phyloP scores from a whole-genome alignment of 306 rosid species.

The Medicago arabica region DNA sequence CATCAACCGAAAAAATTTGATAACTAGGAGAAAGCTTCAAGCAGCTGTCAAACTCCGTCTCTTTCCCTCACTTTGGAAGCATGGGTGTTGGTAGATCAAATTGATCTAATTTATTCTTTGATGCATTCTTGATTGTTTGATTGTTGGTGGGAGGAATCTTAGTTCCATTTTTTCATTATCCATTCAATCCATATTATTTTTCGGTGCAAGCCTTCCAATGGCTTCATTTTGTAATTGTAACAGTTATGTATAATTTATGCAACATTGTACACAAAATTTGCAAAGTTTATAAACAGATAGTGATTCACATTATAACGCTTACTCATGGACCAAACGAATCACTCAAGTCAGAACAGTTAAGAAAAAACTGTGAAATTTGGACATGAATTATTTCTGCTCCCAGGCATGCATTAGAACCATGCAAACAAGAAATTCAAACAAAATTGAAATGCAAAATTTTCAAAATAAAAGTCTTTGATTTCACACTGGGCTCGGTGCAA shows the following conservation, averaged over 20 bases:
- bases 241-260: conserved; percentile 48
- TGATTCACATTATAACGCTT: not conserved
- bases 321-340: not conserved
- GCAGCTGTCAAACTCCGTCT: conserved; percentile 34
- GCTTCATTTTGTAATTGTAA: conserved; percentile 63
- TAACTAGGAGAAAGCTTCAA: conserved; percentile 54
- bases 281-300: conserved; percentile 17
- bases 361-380: not conserved
- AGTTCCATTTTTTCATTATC: conserved; percentile 54
- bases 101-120: conserved; percentile 50
- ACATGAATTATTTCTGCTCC: not conserved
- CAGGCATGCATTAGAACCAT: not conserved
- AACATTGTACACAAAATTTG: conserved; percentile 39
- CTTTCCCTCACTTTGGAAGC: conserved; percentile 48
- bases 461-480: conserved; percentile 38
- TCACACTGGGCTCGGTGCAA: conserved; percentile 34
- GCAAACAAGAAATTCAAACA: not conserved
- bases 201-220: conserved; percentile 45
- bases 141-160: conserved; percentile 58
- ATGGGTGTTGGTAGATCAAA: conserved; percentile 47
- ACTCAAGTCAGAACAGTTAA: conserved; percentile 6
- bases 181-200: conserved; percentile 71
- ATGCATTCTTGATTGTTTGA: conserved; percentile 46
- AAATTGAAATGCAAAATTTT: not conserved
- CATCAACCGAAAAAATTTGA: conserved; percentile 95